Evolutionary conservation across 2,329 filamentous ascomycete genomes (phyloP).

Genomic region (Chrysoporthe austroafricana): DNA sequence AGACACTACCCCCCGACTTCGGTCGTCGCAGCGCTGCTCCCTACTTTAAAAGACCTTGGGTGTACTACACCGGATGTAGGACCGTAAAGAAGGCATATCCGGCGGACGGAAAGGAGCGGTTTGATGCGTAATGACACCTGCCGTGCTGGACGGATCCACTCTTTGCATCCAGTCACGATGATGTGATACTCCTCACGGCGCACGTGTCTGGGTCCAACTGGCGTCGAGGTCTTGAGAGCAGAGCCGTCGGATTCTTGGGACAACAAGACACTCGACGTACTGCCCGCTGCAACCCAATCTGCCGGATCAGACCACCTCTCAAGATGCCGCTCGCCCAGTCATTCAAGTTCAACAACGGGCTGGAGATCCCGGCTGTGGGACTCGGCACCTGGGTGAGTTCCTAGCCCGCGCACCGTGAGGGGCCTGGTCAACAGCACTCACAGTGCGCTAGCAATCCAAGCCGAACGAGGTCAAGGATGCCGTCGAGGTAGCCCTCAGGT

Average conservation of each 20-base stretch:
- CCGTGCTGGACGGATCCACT: background rate
- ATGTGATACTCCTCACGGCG: constrained; percentile 10
- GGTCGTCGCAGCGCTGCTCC: background rate
- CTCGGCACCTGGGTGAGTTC: constrained; percentile 28
- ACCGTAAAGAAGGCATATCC: constrained; percentile 12
- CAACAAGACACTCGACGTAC: background rate
- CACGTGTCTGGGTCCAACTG: background rate
- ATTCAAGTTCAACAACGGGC: constrained; percentile 25
- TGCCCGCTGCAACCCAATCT: background rate
- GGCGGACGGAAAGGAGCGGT: constrained; percentile 19
- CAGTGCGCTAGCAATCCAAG: constrained; percentile 33
- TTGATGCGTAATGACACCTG: background rate
- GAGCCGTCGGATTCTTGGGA: background rate
- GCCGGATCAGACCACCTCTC: background rate
- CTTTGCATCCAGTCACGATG: constrained; percentile 2
- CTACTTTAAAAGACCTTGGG: too few species aligned
- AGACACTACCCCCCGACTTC: background rate
- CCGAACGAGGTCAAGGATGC: constrained; percentile 61
- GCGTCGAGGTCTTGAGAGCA: background rate
- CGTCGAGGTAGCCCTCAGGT: constrained; percentile 45
- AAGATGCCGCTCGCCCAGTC: constrained; percentile 20
- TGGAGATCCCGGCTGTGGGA: constrained; percentile 20
- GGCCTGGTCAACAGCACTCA: constrained; percentile 6
- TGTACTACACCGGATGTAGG: too few species aligned
- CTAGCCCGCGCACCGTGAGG: background rate